phyloP scores from a whole-genome alignment of 2,329 filamentous ascomycete genomes.

The Emmonsiellopsis sp. region DNA sequence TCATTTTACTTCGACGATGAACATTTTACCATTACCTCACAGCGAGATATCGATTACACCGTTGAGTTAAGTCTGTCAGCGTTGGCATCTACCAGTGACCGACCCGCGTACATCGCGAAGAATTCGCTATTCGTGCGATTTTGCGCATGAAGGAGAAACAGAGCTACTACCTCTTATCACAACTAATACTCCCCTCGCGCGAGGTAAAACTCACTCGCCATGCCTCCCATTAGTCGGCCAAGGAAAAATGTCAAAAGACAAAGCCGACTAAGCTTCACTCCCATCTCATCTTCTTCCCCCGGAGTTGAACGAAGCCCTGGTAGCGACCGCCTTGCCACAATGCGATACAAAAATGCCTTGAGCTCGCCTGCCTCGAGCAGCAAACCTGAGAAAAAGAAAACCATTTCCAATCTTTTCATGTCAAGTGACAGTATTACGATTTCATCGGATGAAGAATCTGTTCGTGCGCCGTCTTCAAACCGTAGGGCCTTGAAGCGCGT shows the following conservation, averaged over 20 bases:
- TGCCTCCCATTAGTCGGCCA: not conserved
- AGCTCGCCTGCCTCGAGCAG: conserved; percentile 9
- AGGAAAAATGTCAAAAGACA: conserved; percentile 19
- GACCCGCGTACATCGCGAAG: no score
- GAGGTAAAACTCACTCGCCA: not conserved
- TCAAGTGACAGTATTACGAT: not conserved
- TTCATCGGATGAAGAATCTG: conserved; percentile 5
- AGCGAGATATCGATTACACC: not conserved
- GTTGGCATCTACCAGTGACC: no score
- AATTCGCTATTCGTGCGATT: no score
- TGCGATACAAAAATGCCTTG: conserved; percentile 26
- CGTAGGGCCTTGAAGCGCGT: conserved; percentile 22
- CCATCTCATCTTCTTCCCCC: conserved; percentile 22
- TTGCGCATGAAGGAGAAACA: no score
- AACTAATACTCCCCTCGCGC: not conserved
- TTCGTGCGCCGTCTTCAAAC: conserved; percentile 4
- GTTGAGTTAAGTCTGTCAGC: no score
- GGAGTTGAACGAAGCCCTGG: conserved; percentile 14
- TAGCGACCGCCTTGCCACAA: conserved; percentile 22
- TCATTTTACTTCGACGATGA: no score
- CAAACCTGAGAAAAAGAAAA: not conserved
- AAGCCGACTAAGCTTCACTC: conserved; percentile 35
- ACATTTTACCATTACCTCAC: no score
- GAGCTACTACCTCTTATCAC: no score
- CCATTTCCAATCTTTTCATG: not conserved